Conservation (phyloP, 1,284 basidiomycete species). For the Ustilago curta region DNA sequence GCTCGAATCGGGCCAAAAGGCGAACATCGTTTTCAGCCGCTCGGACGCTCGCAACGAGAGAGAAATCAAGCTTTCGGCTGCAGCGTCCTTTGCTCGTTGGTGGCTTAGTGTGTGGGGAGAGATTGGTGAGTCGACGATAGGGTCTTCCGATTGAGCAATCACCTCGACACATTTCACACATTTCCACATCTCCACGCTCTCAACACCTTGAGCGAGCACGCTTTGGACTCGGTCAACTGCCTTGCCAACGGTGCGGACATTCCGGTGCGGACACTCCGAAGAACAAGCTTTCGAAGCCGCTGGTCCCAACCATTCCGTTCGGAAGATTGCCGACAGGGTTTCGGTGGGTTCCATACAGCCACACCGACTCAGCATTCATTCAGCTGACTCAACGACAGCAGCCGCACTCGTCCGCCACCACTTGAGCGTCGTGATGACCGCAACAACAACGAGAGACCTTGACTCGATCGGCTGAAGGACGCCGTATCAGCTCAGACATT, state of each 20-base stretch:
- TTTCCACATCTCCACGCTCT: conserved; percentile 5
- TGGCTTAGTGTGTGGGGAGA: conserved; percentile 6
- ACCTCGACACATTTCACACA: neutral
- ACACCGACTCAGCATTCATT: conserved; percentile 3
- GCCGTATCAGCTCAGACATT: neutral
- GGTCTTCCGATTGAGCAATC: conserved; percentile 1
- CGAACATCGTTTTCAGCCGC: neutral
- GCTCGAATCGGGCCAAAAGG: neutral
- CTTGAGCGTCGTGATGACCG: neutral
- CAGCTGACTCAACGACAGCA: neutral
- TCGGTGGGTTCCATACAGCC: conserved; percentile 2
- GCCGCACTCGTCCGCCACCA: neutral
- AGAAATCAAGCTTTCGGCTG: neutral
- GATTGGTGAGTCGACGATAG: neutral
- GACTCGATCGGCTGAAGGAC: neutral
- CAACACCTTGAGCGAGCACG: neutral
- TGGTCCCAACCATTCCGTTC: neutral
- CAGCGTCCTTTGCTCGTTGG: neutral
- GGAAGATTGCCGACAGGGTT: conserved; percentile 6
- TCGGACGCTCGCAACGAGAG: conserved; percentile 6
- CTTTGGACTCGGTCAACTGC: neutral
- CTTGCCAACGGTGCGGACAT: neutral
- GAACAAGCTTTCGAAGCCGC: neutral
- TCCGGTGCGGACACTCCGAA: neutral
- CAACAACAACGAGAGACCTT: neutral